Percentiles rank a stretch among this genome's conserved stretches.
phyloP scores from a whole-genome alignment of 805 yeast genomes.

The Yarrowia sp. region DNA sequence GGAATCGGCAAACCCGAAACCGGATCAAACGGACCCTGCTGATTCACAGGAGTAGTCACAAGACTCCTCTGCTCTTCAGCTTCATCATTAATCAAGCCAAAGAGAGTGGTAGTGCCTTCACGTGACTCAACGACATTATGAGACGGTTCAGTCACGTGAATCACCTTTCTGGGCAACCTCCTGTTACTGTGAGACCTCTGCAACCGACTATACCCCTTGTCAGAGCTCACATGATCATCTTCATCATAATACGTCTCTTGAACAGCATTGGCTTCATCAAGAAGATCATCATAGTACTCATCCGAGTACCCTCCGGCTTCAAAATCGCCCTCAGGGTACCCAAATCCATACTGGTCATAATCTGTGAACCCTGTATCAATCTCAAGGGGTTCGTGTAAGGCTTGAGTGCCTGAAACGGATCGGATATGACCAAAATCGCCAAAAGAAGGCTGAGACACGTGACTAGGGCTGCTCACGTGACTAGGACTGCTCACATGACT shows the following conservation, averaged over 20 bases:
- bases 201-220: neutral
- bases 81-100: neutral
- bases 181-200: slow-evolving; percentile 16
- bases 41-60: slow-evolving; percentile 7
- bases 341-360: neutral
- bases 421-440: neutral
- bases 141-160: neutral
- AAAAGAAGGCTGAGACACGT: neutral
- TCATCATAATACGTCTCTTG: slow-evolving; percentile 12
- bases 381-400: neutral
- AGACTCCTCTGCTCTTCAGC: neutral
- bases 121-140: neutral
- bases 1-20: slow-evolving; percentile 9
- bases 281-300: slow-evolving; percentile 1
- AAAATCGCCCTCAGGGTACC: neutral
- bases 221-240: neutral
- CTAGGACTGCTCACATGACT: slow-evolving; percentile 2
- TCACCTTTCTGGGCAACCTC: slow-evolving; percentile 4
- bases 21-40: slow-evolving; percentile 11
- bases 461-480: neutral
- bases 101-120: slow-evolving; percentile 2
- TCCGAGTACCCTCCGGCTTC: neutral
- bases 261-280: slow-evolving; percentile 17
- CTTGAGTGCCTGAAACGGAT: neutral
- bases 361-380: neutral